Base-by-base conservation (phyloP, 345 rosid species). In the Gossypium mustelinum region DNA sequence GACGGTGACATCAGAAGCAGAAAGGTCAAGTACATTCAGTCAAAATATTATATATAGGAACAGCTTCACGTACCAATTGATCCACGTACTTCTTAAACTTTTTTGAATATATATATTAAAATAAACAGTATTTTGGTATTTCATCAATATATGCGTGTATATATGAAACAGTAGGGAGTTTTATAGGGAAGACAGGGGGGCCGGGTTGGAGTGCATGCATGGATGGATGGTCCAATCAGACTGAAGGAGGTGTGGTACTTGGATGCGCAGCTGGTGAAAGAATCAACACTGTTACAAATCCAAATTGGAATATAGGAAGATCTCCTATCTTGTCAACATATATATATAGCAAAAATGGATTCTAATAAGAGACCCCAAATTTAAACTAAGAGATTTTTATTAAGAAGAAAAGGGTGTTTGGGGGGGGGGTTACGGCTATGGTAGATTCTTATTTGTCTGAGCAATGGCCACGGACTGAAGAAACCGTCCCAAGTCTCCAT, bases 301-400 rank as follows among this genome's bases (percentile, higher is more conserved):
- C 74, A 73, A 78, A 70, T 73, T 73, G 81, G 83, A 84, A 57
- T 76, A 47, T 24, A 39, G 58, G 68, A 67, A 60, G 68, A 79
- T 81, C 78, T 74, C 73, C 77, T 9, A 76, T 81, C 82, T 70
- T 78, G 74, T 81, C 84, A 75, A 78, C 11, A 50, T 17, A 29
- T 34, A 52, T 7, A 11, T 55, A 12, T 10, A 20, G 41, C 41
- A 34, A 18, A 62, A 73, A 73, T 13, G 39, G 75, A 72, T 24
- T 45, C 9, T 27, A 50, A 2, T 43, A 22, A 73, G n/a, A 62
- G 58, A 16, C 29, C n/a, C 61, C 61, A 66, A 66, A 65, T 39
- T 57, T 9, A 58, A 50, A 50, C 13, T 2, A 13, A 4, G 13
- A 13, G 1, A 4, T 2, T 0, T 4, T 34, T 16, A 2, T 39